Percentiles rank a stretch among this genome's conserved stretches.
Evolutionary conservation across 2,329 filamentous ascomycete species (phyloP).

Genomic region (Teratosphaeria nubilosa): DNA sequence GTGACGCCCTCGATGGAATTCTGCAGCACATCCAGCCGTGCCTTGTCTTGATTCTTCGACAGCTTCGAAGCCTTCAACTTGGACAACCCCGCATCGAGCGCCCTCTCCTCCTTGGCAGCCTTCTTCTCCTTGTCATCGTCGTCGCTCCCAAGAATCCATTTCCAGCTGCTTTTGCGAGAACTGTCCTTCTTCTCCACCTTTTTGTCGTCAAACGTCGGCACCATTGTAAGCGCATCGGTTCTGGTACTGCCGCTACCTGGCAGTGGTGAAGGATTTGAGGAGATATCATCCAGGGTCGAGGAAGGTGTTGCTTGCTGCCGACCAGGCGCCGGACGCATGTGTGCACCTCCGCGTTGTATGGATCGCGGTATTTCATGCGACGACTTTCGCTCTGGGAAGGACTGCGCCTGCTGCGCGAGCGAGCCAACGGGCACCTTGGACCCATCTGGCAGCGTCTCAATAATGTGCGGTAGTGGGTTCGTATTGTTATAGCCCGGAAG

Average conservation of each 20-base stretch:
- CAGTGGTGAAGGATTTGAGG: conserved; percentile 55
- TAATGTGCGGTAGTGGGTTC: conserved; percentile 46
- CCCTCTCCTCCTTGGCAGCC: conserved; percentile 31
- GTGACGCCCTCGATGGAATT: conserved; percentile 62
- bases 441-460: conserved; percentile 47
- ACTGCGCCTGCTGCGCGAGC: conserved; percentile 14
- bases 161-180: conserved; percentile 70
- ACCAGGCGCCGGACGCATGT: conserved; percentile 26
- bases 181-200: conserved; percentile 59
- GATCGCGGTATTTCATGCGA: conserved; percentile 25
- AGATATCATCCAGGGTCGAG: conserved; percentile 52
- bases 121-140: conserved; percentile 59
- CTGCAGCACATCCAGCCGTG: conserved; percentile 76
- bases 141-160: conserved; percentile 60
- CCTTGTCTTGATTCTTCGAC: conserved; percentile 57
- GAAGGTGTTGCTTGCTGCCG: conserved; percentile 21
- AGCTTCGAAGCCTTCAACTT: conserved; percentile 42
- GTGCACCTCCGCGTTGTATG: conserved; percentile 24
- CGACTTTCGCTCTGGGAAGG: conserved; percentile 43
- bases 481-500: conserved; percentile 36
- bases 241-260: conserved; percentile 56
- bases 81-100: conserved; percentile 25
- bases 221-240: conserved; percentile 70
- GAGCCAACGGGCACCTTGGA: conserved; percentile 19
- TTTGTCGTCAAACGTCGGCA: conserved; percentile 66